Base-by-base conservation (phyloP, 441 rosid genomes). In the Omphalea diandra region DNA sequence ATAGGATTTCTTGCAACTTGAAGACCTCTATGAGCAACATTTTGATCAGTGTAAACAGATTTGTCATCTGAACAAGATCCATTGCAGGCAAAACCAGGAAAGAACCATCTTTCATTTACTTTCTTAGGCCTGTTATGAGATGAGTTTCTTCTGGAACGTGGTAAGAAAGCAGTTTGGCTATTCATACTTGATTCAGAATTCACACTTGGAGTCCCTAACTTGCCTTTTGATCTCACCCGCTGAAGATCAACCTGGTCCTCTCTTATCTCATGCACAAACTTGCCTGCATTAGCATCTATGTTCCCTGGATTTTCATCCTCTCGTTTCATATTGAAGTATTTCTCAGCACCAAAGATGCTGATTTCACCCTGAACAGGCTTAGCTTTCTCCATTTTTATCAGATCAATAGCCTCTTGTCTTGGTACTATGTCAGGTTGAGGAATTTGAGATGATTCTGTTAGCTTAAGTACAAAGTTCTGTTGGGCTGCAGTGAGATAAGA, bases 281-380 rank as follows among this genome's bases (percentile, higher is more conserved):
- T 72, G 35, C 71, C 75, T 33, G 66, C 49, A 70, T 69, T 27
- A 40, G 44, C 60, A 12, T 69, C 67, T 29, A 65, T 64, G n/a
- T 71, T 67, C 49, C 57, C 65, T 32, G 78, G 56, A 70, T 73
- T 62, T 2, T 32, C 75, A 32, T 76, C 80, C 47, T 81, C 92
- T 38, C 82, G 71, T 65, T 79, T 84, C 88, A 78, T 79, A 74
- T 86, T 84, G 83, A 87, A 87, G 79, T 91, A 91, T 71, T 77
- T 87, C 71, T 88, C 93, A 53, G 98, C 95, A 0, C 82, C 82
- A 65, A 91, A 91, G 36, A 94, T 85, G 17, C 91, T 82, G 26
- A 86, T 81, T 73, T 88, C 97, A 7, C 80, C 81, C 50, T 78
- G 88, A 68, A 47, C 70, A 40, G 75, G 60, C 63, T 68, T 81